These are phyloP conservation scores for Pythium periplocum DNA, from an alignment of 352 stramenopile genomes.

Conservation along the genomic window DNA sequence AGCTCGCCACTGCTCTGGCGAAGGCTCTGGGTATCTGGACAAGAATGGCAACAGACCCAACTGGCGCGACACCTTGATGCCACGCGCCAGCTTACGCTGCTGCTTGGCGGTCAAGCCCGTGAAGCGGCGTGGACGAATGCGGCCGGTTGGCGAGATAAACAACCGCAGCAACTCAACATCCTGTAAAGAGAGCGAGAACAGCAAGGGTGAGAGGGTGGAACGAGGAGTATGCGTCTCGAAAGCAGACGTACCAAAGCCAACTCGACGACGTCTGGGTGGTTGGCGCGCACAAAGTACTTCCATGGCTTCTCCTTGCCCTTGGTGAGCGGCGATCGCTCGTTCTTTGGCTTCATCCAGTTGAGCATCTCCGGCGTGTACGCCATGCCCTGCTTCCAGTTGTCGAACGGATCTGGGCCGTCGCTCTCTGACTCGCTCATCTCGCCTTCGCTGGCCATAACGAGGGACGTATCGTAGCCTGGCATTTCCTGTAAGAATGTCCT, in stretches of 20 bases:
- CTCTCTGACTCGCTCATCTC: conserved; percentile 27
- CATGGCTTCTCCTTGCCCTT: conserved; percentile 62
- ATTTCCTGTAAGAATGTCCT: conserved; percentile 33
- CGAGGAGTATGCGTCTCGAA: too few species aligned
- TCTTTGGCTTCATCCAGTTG: conserved; percentile 74
- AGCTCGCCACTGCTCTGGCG: conserved; percentile 72
- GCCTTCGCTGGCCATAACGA: conserved; percentile 46
- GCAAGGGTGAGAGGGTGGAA: too few species aligned
- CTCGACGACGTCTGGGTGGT: conserved; percentile 72
- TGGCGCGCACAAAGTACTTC: conserved; percentile 75
- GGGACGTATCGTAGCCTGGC: conserved; percentile 55
- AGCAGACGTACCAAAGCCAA: conserved; percentile 41
- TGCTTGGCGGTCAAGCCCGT: conserved; percentile 80
- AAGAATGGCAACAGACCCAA: conserved; percentile 69
- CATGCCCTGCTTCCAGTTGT: conserved; percentile 43
- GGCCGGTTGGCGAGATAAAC: conserved; percentile 80
- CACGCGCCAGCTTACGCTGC: conserved; percentile 71
- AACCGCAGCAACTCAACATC: conserved; percentile 75
- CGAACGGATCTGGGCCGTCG: conserved; percentile 33
- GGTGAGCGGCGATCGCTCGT: conserved; percentile 52
- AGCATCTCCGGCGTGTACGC: conserved; percentile 75
- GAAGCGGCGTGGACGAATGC: conserved; percentile 76
- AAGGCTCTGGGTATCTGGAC: conserved; percentile 76
- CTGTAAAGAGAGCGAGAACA: conserved; percentile 5
- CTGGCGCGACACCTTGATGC: conserved; percentile 77